phyloP scores from a whole-genome alignment of 495 filamentous ascomycete genomes.

The Parathielavia appendiculata region DNA sequence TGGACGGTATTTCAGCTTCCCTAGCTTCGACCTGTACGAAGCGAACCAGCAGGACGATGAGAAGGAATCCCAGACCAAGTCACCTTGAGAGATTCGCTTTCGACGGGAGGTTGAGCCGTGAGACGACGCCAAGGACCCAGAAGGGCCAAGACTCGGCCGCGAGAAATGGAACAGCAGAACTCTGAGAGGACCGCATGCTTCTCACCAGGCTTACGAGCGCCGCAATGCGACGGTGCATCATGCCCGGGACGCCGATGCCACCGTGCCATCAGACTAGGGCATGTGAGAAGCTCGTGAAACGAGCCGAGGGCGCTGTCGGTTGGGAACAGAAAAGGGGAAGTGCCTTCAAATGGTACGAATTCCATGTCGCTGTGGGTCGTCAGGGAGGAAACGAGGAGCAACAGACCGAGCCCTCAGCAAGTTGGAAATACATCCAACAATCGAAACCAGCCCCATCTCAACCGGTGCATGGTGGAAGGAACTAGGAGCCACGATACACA shows the following conservation, averaged over 20 bases:
- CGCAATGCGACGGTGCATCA: conserved; percentile 10
- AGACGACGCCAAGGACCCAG: neutral
- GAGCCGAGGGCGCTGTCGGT: neutral
- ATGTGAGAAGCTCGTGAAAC: conserved; percentile 9
- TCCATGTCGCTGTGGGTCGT: conserved; percentile 16
- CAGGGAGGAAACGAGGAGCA: conserved; percentile 10
- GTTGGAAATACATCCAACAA: neutral
- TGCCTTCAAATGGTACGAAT: conserved; percentile 11
- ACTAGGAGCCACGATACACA: neutral
- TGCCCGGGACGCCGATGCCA: neutral
- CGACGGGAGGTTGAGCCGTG: conserved; percentile 11
- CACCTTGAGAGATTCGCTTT: conserved; percentile 22
- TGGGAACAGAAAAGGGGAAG: conserved; percentile 3
- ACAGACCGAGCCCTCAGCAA: neutral
- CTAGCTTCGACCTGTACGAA: conserved; percentile 51
- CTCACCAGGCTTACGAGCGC: conserved; percentile 10
- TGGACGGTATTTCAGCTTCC: conserved; percentile 53
- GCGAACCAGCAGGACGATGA: conserved; percentile 37
- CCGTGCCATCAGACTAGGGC: conserved; percentile 6
- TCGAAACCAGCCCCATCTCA: conserved; percentile 6
- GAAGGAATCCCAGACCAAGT: conserved; percentile 28
- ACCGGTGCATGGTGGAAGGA: neutral
- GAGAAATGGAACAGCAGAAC: conserved; percentile 11
- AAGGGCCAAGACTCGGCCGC: conserved; percentile 8
- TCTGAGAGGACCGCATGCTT: conserved; percentile 12